Evolutionary conservation across 352 stramenopile species (phyloP), one percentile per base, ranked within the genome.

Genomic region (Peronospora belbahrii): DNA sequence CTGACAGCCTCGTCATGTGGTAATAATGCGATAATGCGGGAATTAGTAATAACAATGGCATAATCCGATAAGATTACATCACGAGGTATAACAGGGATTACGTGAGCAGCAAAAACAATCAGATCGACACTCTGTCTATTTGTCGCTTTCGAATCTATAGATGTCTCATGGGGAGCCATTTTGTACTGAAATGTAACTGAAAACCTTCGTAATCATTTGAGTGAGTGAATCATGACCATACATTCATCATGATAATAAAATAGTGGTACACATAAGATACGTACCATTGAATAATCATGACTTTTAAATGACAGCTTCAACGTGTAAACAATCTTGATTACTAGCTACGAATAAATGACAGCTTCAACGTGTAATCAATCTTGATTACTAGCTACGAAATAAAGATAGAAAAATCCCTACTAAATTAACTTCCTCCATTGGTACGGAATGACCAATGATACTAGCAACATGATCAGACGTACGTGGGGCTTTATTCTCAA

Each of bases 31-130:
- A 93, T 49, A 51, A 96, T 95, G 42, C 67, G 62, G n/a, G 63
- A 46, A 22, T 75, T 71, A 27, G 59, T 38, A 17, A 96, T 49
- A 11, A 89, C 78, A 32, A 95, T 65, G 4, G 78, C 79, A 48
- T 94, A 73, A 59, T 93, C 73, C 1, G 61, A 56, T 8, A 92
- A 60, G 35, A 95, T 75, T 31, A 70, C 71, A 42, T 85, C 58
- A 31, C 70, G 59, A 3, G 81, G 80, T 10, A 91, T 67, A 6
- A 96, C 78, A 35, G 86, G 86, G 27, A 96, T 69, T 17, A 96
- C 62, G 48, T 88, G 70, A 13, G 60, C 61, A 11, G 83, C 84
- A 49, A 74, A 78, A 47, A 96, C 69, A 42, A 95, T 57, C 40
- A 90, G 67, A 48, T 90, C 74, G 32, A 80, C 73, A 15, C 38